Base-by-base conservation (phyloP, 495 filamentous ascomycete species). In the Annulohypoxylon nitens region DNA sequence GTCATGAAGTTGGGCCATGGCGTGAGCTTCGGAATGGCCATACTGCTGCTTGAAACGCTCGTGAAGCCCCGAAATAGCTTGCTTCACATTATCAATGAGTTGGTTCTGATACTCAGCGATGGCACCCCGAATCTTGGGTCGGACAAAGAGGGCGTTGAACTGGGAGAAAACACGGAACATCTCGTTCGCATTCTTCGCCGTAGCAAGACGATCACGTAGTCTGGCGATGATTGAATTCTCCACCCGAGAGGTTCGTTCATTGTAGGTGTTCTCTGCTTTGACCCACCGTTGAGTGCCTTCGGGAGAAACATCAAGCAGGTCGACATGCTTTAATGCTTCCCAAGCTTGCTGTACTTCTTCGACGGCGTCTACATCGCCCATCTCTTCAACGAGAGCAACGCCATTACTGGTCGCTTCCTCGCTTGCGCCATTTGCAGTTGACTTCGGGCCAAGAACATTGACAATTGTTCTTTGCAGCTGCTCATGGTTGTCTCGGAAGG, bases 91-190 rank as follows among this genome's bases (percentile, higher is more conserved):
- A 70, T 97, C 94, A 70, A 99, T 97, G 36, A 99, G 91, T 78
- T 97, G 93, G 4, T 93, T 93, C 77, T 99, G 96, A 77, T 98
- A 99, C 79, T 98, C 97, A 26, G 93, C 90, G 77, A 99, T 99
- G 58, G 96, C 96, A 76, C 96, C 94, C 48, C 96, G 90, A 79
- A 99, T 98, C 85, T 98, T 98, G 16, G 97, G 97, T 33, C 96
- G 89, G 55, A 99, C 94, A 76, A 99, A 95, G 55, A 99, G 90
- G 30, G 96, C 97, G 77, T 99, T 99, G 87, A 99, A 99, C 77
- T 98, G 98, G 18, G 96, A 99, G 78, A 98, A 98, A 53, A 99
- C 96, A 41, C 97, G 93, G 79, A 99, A 99, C 96, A 98, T 99
- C 78, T 98, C 96, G 78, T 97, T 98, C 20, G 96, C 96, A 61